A percentile compares a stretch with the other conserved stretches of the same genome.
These are phyloP conservation scores for Triticum timopheevii DNA, from an alignment of 176 grass and related monocot genomes.

Conservation along the genomic window DNA sequence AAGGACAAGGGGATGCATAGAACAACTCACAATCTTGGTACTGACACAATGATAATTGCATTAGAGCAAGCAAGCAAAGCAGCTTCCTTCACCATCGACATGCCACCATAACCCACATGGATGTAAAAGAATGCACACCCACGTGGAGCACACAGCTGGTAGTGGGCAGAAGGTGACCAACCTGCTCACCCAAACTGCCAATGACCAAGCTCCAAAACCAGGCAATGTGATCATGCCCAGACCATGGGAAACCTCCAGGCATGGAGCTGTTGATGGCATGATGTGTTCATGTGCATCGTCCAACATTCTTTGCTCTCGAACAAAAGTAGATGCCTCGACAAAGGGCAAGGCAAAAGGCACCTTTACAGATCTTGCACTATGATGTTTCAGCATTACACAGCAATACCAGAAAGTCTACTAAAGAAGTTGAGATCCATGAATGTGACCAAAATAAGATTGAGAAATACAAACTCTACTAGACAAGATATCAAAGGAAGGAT, in stretches of 20 bases:
- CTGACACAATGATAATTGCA: constrained; percentile 6
- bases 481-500: not conserved
- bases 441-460: not conserved
- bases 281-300: constrained; percentile 37
- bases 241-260: constrained; percentile 16
- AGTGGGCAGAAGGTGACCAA: constrained; percentile 34
- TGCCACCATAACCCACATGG: constrained; percentile 7
- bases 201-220: constrained; percentile 31
- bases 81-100: constrained; percentile 30
- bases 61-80: not conserved
- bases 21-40: constrained; percentile 12
- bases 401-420: not conserved
- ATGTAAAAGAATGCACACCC: constrained; percentile 23
- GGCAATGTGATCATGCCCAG: not conserved
- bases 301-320: constrained; percentile 5
- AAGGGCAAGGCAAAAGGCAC: not conserved
- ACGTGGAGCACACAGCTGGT: constrained; percentile 19
- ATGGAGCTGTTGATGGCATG: not conserved
- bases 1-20: constrained; percentile 1
- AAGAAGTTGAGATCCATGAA: not conserved
- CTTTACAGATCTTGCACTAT: constrained; percentile 24
- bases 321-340: not conserved
- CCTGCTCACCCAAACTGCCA: constrained; percentile 17
- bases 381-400: not conserved
- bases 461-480: not conserved